Percentiles rank a stretch among this genome's conserved stretches.
Evolutionary conservation across 352 stramenopile genomes (phyloP).

Genomic region (Pythium phragmiticola): DNA sequence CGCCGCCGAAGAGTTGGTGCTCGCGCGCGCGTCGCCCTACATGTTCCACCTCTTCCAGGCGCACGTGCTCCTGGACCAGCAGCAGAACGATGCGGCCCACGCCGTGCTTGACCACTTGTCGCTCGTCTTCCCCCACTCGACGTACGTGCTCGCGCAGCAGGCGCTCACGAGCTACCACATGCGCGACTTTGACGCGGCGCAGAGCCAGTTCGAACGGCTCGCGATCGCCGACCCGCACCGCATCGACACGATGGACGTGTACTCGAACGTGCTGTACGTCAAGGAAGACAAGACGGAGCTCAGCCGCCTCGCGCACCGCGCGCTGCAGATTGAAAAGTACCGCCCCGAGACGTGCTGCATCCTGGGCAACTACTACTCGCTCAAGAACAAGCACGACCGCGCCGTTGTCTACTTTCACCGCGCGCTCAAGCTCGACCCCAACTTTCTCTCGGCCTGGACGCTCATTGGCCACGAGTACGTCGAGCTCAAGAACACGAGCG

Average conservation of each 20-base stretch:
- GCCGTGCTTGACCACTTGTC: constrained; percentile 52
- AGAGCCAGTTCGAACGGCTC: constrained; percentile 74
- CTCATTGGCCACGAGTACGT: constrained; percentile 99
- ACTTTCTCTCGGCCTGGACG: constrained; percentile 96
- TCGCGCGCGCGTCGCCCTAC: constrained; percentile 56
- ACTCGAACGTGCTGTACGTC: constrained; percentile 86
- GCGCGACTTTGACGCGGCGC: constrained; percentile 77
- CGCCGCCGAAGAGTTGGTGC: constrained; percentile 54
- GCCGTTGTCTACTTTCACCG: constrained; percentile 97
- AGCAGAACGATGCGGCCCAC: constrained; percentile 68
- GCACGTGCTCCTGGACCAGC: constrained; percentile 72
- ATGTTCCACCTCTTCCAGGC: constrained; percentile 88
- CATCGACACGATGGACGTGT: constrained; percentile 83
- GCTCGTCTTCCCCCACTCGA: constrained; percentile 61
- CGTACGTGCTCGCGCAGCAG: constrained; percentile 74
- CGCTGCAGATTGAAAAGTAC: constrained; percentile 96
- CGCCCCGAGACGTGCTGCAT: constrained; percentile 98
- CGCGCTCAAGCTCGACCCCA: constrained; percentile 93
- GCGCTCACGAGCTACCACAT: constrained; percentile 81
- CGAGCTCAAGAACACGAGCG: constrained; percentile 98
- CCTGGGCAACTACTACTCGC: constrained; percentile 90
- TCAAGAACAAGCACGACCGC: constrained; percentile 94
- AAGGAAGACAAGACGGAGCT: constrained; percentile 86
- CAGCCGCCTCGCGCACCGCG: constrained; percentile 88
- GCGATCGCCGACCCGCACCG: constrained; percentile 63